A percentile compares a stretch with the other conserved stretches of the same genome.
Evolutionary conservation across 2,329 filamentous ascomycete genomes (phyloP).

Genomic region (Beauveria pseudobassiana): DNA sequence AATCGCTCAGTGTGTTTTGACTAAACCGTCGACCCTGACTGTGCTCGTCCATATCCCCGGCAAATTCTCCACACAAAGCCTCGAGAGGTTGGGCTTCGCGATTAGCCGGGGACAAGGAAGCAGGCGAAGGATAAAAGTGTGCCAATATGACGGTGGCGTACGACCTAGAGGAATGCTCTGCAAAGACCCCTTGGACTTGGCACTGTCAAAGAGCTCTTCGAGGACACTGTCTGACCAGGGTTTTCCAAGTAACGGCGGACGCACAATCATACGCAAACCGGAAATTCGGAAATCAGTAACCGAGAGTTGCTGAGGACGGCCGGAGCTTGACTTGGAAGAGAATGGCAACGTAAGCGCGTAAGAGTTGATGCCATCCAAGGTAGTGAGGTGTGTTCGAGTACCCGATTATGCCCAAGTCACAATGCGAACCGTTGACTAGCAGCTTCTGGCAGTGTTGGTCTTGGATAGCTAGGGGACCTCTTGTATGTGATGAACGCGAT

Average conservation of each 20-base stretch:
- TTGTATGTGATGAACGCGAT: neutral
- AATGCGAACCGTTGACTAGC: neutral
- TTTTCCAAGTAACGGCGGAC: neutral
- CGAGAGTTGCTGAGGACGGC: neutral
- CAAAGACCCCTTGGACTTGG: constrained; percentile 27
- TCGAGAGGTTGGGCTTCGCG: constrained; percentile 1
- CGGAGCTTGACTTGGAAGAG: neutral
- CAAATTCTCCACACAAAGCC: constrained; percentile 1
- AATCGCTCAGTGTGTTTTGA: neutral
- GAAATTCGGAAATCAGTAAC: neutral
- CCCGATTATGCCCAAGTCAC: neutral
- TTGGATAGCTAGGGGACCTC: neutral
- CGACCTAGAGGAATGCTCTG: constrained; percentile 45
- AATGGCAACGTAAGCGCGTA: neutral
- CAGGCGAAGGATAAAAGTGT: constrained; percentile 5
- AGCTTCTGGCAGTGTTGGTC: neutral
- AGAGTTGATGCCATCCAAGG: neutral
- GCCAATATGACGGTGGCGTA: neutral
- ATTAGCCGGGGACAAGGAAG: constrained; percentile 10
- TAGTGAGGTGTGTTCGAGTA: neutral
- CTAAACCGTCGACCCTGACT: constrained; percentile 1
- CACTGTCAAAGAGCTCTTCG: neutral
- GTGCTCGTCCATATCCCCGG: constrained; percentile 11
- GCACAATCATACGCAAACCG: neutral
- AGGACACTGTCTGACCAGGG: neutral